Evolutionary conservation across 768 basidiomycete species (phyloP).

Genomic region (Cubamyces lactineus): DNA sequence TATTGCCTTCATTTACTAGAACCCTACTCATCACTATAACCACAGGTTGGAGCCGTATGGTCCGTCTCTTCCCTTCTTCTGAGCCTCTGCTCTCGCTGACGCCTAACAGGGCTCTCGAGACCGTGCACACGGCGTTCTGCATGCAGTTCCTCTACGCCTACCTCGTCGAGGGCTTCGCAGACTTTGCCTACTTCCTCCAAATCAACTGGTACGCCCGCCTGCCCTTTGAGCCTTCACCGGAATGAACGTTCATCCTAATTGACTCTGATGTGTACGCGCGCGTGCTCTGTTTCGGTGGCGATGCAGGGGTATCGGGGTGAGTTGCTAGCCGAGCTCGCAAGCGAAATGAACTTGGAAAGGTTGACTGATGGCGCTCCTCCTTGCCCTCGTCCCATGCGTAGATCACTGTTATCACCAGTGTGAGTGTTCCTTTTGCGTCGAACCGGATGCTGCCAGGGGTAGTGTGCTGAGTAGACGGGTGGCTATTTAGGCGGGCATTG

Average conservation of each 20-base stretch:
- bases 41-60: constrained; percentile 16
- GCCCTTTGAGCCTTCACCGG: not conserved
- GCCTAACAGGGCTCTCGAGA: constrained; percentile 8
- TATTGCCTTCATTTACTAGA: not conserved
- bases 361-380: not conserved
- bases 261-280: not conserved
- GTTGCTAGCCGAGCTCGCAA: not conserved
- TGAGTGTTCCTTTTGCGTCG: constrained; percentile 1
- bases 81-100: not conserved
- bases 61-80: not conserved
- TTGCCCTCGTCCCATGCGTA: not conserved
- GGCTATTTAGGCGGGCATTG: constrained; percentile 1
- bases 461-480: not conserved
- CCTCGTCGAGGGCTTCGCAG: constrained; percentile 13
- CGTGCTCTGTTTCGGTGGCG: not conserved
- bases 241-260: not conserved
- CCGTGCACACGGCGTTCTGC: constrained; percentile 18
- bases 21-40: not conserved
- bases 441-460: not conserved
- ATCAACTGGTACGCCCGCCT: constrained; percentile 7
- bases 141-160: constrained; percentile 22
- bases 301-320: constrained; percentile 19
- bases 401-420: constrained; percentile 8
- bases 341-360: not conserved
- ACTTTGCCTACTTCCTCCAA: constrained; percentile 4